phyloP scores from a whole-genome alignment of 169 alveolate genomes.

The Eimeria mitis region DNA sequence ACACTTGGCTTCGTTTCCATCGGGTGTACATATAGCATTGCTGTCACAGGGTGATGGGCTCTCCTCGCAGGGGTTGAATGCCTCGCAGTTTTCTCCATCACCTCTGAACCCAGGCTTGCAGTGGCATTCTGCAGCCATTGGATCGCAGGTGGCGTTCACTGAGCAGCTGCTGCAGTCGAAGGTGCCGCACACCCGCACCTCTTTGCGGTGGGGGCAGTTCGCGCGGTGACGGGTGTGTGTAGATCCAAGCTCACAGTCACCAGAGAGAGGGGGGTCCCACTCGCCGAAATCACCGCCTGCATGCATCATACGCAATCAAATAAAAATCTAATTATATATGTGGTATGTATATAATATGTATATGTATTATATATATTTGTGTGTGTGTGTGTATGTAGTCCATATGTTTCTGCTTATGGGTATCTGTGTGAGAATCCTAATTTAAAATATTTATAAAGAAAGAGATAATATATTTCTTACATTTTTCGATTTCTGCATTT shows the following conservation, averaged over 20 bases:
- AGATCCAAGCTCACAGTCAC: constrained; percentile 1
- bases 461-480: constrained; percentile 6
- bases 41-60: constrained; percentile 34
- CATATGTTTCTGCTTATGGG: no score
- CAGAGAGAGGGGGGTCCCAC: constrained; percentile 45
- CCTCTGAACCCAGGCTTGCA: constrained; percentile 79
- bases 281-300: constrained; percentile 73
- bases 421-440: no score
- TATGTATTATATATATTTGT: not conserved
- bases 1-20: constrained; percentile 50
- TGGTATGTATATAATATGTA: not conserved
- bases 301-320: not conserved
- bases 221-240: constrained; percentile 39
- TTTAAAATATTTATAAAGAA: no score
- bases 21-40: constrained; percentile 70
- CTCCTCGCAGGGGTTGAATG: constrained; percentile 73
- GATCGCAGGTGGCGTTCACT: constrained; percentile 55
- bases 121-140: not conserved
- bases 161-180: constrained; percentile 63
- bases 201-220: constrained; percentile 23
- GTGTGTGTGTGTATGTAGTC: no score
- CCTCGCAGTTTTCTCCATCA: constrained; percentile 70
- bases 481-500: not conserved
- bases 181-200: constrained; percentile 70
- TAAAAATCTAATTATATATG: no score